Percentiles rank a stretch among this genome's conserved stretches.
phyloP scores from a whole-genome alignment of 768 basidiomycete species.

The Naganishia vishniacii region DNA sequence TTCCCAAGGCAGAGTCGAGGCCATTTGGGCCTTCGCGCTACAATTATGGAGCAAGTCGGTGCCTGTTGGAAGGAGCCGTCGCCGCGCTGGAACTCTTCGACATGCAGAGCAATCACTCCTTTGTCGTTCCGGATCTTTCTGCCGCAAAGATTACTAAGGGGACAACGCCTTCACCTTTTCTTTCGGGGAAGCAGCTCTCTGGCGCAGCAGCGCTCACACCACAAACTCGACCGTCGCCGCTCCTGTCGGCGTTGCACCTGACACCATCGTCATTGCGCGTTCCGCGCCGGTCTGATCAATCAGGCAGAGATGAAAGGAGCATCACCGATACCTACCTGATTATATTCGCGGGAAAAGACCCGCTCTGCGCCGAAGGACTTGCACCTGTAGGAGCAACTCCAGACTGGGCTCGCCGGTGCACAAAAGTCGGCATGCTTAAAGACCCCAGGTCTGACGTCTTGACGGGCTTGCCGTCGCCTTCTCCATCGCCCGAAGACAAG shows the following conservation, averaged over 20 bases:
- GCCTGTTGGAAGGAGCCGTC: constrained; percentile 7
- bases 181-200: neutral
- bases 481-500: constrained; percentile 20
- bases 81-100: constrained; percentile 14
- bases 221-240: constrained; percentile 2
- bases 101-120: constrained; percentile 8
- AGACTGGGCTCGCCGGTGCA: neutral
- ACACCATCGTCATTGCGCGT: constrained; percentile 1
- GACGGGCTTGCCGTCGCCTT: constrained; percentile 20
- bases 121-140: constrained; percentile 5
- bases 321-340: constrained; percentile 2
- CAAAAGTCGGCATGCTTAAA: neutral
- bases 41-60: neutral
- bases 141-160: neutral
- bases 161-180: constrained; percentile 11
- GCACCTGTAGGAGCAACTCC: neutral
- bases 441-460: constrained; percentile 13
- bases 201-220: constrained; percentile 1
- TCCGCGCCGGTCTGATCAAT: neutral
- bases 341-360: constrained; percentile 10
- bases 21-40: neutral
- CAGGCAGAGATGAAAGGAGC: neutral
- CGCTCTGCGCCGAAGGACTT: neutral
- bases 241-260: constrained; percentile 3
- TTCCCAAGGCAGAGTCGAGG: neutral